Evolutionary conservation across 2,329 filamentous ascomycete genomes (phyloP).

Genomic region (Colletotrichum eleusines): DNA sequence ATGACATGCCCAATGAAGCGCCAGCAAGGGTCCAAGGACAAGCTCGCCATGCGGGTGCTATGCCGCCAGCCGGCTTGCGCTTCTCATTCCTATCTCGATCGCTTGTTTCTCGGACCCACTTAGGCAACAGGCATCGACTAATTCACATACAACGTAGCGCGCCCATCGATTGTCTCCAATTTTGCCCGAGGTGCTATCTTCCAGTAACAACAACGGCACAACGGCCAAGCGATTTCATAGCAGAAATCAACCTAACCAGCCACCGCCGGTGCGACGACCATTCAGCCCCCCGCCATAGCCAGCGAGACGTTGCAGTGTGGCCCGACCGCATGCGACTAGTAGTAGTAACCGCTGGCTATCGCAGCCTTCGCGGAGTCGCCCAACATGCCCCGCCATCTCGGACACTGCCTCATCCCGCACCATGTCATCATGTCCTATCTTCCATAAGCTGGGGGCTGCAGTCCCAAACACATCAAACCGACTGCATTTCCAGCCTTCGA

Average conservation of each 20-base stretch:
- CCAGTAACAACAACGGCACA: slow-evolving; percentile 22
- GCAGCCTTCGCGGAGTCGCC: slow-evolving; percentile 3
- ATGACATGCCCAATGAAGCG: not conserved
- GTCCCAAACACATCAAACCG: slow-evolving; percentile 2
- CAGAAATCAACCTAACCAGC: slow-evolving; percentile 13
- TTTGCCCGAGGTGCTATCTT: slow-evolving; percentile 28
- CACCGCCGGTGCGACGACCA: not conserved
- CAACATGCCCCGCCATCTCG: slow-evolving; percentile 25
- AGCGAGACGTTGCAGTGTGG: slow-evolving; percentile 25
- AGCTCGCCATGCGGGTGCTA: not conserved
- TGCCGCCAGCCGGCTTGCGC: slow-evolving; percentile 27
- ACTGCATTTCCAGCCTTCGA: not conserved
- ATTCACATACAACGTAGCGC: not conserved
- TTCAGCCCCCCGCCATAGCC: slow-evolving; percentile 13
- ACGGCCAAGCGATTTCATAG: not conserved
- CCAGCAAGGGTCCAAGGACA: slow-evolving; percentile 14
- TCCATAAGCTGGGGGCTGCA: slow-evolving; percentile 1
- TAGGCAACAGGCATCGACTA: not conserved
- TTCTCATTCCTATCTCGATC: not conserved
- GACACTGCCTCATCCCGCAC: slow-evolving; percentile 32
- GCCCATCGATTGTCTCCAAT: slow-evolving; percentile 25
- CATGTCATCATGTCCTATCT: not conserved
- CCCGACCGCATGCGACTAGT: not conserved
- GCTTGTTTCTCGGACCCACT: slow-evolving; percentile 7
- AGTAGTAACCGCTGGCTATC: slow-evolving; percentile 5